phyloP scores from a whole-genome alignment of 208 protist species.

The Leptomonas pyrrhocoris region DNA sequence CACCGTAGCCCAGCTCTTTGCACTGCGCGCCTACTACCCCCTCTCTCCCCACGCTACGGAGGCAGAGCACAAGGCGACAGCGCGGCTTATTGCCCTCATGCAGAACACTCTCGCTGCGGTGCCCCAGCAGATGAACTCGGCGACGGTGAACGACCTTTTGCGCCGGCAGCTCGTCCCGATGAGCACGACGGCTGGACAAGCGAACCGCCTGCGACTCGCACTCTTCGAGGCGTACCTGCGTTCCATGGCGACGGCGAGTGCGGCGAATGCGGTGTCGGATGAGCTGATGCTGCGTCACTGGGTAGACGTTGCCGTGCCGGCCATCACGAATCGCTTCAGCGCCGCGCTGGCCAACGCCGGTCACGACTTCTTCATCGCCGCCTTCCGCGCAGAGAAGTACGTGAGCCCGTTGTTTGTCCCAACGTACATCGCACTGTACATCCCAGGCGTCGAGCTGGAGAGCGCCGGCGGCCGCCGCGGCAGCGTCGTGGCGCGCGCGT shows the following conservation, averaged over 20 bases:
- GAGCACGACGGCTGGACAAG: conserved; percentile 14
- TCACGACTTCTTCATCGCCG: conserved; percentile 71
- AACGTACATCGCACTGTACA: conserved; percentile 71
- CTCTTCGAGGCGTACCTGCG: conserved; percentile 74
- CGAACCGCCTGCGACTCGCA: conserved; percentile 59
- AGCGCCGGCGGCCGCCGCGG: background rate
- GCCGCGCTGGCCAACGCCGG: conserved; percentile 51
- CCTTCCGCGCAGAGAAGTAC: conserved; percentile 60
- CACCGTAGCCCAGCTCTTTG: conserved; percentile 45
- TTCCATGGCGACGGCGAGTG: conserved; percentile 53
- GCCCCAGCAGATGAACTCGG: conserved; percentile 43
- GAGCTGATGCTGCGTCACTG: conserved; percentile 68
- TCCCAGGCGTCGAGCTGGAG: conserved; percentile 35
- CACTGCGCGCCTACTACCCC: conserved; percentile 50
- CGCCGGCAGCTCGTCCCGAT: conserved; percentile 30
- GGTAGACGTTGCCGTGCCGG: conserved; percentile 53
- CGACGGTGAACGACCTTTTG: conserved; percentile 33
- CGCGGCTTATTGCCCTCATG: conserved; percentile 26
- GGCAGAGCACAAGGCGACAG: conserved; percentile 21
- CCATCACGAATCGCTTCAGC: conserved; percentile 49
- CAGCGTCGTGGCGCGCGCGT: background rate
- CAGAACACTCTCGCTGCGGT: conserved; percentile 33
- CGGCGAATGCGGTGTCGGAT: conserved; percentile 60
- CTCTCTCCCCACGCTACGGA: conserved; percentile 17
- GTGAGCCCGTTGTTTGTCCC: conserved; percentile 75